phyloP scores from a whole-genome alignment of 441 rosid genomes.

The Gossypium laxum region DNA sequence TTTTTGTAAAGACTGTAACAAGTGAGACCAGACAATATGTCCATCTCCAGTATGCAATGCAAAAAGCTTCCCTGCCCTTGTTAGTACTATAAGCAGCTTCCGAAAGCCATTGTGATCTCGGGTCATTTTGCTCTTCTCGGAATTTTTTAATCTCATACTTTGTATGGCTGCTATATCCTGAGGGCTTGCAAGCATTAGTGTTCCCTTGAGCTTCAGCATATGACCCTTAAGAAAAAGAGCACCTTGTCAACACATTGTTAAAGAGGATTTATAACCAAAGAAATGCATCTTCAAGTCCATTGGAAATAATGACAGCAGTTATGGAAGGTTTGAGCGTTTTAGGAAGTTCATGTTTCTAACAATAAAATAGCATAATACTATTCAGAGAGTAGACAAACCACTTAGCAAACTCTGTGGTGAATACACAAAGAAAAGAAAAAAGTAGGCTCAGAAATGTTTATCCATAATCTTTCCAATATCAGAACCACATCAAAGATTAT shows the following conservation, averaged over 20 bases:
- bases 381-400: neutral
- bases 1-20: constrained; percentile 48
- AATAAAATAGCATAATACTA: neutral
- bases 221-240: constrained; percentile 54
- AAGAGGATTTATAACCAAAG: neutral
- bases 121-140: constrained; percentile 89
- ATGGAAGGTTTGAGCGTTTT: neutral
- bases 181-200: constrained; percentile 88
- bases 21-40: constrained; percentile 72
- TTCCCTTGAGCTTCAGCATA: constrained; percentile 78
- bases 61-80: constrained; percentile 74
- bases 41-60: constrained; percentile 99
- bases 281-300: constrained; percentile 5
- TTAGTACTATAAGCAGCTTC: constrained; percentile 75
- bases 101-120: constrained; percentile 98
- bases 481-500: neutral
- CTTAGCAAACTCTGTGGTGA: neutral
- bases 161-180: constrained; percentile 84
- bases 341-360: neutral
- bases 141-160: constrained; percentile 71
- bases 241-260: constrained; percentile 9
- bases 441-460: neutral
- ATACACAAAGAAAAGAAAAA: neutral
- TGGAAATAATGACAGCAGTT: constrained; percentile 4
- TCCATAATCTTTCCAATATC: neutral